A percentile compares a stretch with the other conserved stretches of the same genome.
phyloP scores from a whole-genome alignment of 768 basidiomycete species.

The Amanita jacksonii region DNA sequence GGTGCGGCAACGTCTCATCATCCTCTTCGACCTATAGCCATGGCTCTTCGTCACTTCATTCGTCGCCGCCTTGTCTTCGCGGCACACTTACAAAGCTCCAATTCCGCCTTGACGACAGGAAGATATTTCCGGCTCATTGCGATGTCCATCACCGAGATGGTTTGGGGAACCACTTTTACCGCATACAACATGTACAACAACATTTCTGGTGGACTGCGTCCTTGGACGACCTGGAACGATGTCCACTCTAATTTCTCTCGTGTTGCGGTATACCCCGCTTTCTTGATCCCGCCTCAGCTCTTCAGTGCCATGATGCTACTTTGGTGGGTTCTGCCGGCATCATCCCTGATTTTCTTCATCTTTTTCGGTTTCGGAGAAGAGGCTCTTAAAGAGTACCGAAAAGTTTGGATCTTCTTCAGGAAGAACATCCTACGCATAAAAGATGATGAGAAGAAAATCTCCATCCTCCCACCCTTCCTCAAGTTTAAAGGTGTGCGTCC shows the following conservation, averaged over 20 bases:
- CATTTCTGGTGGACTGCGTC: constrained; percentile 22
- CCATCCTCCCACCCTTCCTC: too few species aligned
- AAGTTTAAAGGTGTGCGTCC: too few species aligned
- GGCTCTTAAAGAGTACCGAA: constrained; percentile 31
- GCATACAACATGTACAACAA: constrained; percentile 27
- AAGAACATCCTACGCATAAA: too few species aligned
- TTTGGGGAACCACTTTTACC: constrained; percentile 26
- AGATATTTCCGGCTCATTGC: constrained; percentile 56
- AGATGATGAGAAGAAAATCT: too few species aligned
- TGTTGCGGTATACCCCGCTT: constrained; percentile 27
- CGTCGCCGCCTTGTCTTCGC: constrained; percentile 38
- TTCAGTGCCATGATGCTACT: constrained; percentile 7
- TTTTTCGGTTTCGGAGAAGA: constrained; percentile 50
- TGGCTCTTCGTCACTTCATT: constrained; percentile 30
- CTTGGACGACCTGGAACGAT: constrained; percentile 37
- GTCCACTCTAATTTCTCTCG: constrained; percentile 39
- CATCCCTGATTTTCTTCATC: constrained; percentile 41
- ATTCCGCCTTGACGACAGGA: constrained; percentile 20
- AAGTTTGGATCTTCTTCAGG: too few species aligned
- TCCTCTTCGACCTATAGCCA: constrained; percentile 9
- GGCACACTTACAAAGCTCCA: constrained; percentile 27
- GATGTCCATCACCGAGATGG: constrained; percentile 37
- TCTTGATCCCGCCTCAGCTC: constrained; percentile 12
- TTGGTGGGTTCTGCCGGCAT: constrained; percentile 23
- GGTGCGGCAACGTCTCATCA: background rate